A percentile compares a stretch with the other conserved stretches of the same genome.
phyloP scores from a whole-genome alignment of 2,329 filamentous ascomycete genomes.

The Ascochyta viciae-villosae region DNA sequence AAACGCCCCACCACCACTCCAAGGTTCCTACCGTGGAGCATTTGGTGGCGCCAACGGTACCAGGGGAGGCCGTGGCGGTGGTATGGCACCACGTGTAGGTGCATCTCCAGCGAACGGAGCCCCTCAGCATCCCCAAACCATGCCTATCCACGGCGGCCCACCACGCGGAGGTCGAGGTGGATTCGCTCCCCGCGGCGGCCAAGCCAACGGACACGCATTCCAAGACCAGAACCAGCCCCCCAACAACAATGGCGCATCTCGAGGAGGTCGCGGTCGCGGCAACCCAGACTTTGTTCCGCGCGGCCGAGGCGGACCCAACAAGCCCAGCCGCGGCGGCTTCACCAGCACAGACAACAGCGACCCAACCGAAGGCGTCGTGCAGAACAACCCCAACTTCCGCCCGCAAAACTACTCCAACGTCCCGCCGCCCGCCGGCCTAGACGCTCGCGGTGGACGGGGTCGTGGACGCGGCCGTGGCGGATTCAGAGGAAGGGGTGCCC shows the following conservation, averaged over 20 bases:
- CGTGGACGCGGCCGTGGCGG: slow-evolving; percentile 44
- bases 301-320: slow-evolving; percentile 50
- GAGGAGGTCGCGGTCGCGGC: slow-evolving; percentile 40
- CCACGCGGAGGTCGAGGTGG: slow-evolving; percentile 50
- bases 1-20: slow-evolving; percentile 62
- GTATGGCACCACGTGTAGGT: slow-evolving; percentile 40
- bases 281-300: slow-evolving; percentile 45
- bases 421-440: slow-evolving; percentile 46
- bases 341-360: slow-evolving; percentile 58
- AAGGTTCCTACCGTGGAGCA: slow-evolving; percentile 65
- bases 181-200: slow-evolving; percentile 45
- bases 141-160: slow-evolving; percentile 51
- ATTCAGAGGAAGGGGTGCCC: slow-evolving; percentile 38
- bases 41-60: slow-evolving; percentile 55
- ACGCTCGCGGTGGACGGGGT: slow-evolving; percentile 26
- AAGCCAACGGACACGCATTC: slow-evolving; percentile 34
- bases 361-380: slow-evolving; percentile 60
- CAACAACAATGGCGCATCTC: slow-evolving; percentile 32
- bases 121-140: slow-evolving; percentile 39
- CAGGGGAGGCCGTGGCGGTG: slow-evolving; percentile 51
- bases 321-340: slow-evolving; percentile 53
- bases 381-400: slow-evolving; percentile 63
- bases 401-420: slow-evolving; percentile 55
- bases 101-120: slow-evolving; percentile 33
- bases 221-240: slow-evolving; percentile 34